phyloP scores from a whole-genome alignment of 306 rosid species.

The Cucurbita argyrosperma region DNA sequence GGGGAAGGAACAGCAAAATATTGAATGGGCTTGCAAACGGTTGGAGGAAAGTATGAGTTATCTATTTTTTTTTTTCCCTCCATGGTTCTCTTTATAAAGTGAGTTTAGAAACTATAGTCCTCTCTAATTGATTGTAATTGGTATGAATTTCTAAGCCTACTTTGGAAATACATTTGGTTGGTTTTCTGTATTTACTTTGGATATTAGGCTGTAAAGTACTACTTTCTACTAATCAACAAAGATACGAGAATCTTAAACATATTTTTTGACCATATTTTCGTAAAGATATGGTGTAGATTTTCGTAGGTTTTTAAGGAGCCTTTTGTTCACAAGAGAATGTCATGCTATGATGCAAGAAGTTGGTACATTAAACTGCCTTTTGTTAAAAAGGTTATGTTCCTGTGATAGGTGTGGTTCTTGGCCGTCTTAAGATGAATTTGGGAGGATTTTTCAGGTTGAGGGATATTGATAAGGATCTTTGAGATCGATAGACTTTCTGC shows the following conservation, averaged over 20 bases:
- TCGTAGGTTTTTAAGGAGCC: neutral
- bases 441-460: neutral
- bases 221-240: too few relatives aligned
- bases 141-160: neutral
- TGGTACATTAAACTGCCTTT: neutral
- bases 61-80: neutral
- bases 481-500: neutral
- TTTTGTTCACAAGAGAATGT: neutral
- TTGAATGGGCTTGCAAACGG: neutral
- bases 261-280: neutral
- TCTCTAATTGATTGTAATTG: neutral
- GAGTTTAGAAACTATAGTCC: neutral
- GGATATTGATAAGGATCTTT: neutral
- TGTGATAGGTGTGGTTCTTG: neutral
- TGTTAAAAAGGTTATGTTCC: neutral
- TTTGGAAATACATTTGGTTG: neutral
- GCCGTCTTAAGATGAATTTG: neutral
- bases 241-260: too few relatives aligned
- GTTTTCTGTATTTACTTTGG: neutral
- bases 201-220: too few relatives aligned
- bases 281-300: neutral
- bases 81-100: neutral
- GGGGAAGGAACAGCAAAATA: neutral
- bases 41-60: neutral
- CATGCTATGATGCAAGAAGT: too few relatives aligned